Base-by-base conservation (phyloP, 2,329 filamentous ascomycete species). In the Claviceps maximensis region DNA sequence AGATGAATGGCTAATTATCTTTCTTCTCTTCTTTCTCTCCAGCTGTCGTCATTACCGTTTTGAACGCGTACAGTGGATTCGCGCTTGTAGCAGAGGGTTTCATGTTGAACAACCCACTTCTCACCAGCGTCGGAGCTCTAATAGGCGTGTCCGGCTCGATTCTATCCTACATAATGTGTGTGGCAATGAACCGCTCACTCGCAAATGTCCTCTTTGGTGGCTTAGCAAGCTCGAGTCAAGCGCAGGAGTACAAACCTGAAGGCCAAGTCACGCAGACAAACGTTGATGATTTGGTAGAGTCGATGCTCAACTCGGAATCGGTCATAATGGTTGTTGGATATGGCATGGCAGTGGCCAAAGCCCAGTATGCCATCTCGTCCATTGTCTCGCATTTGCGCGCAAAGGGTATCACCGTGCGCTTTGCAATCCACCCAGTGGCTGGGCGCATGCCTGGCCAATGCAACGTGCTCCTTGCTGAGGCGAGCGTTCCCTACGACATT, bases 361-460 rank as follows among this genome's bases (percentile, higher is more conserved):
- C 89, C 3, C 89, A 95, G 68, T 95, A 95, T 63, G 87, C 88
- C 23, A 88, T 95, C 51, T 85, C 86, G 4, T 87, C 90, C 62
- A 91, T 95, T 58, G 87, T 87, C 4, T 72, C 76, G 44, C 78
- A 83, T 66, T 73, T 95, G 17, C 82, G 87, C n/a, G 71, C 78
- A 42, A 86, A 84, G 65, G 86, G 86, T 3, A 76, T 93, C 60
- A 88, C 84, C 23, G 89, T 95, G 8, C 84, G 89, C 29, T 95
- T 95, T 63, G 89, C 88, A 7, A 93, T 95, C 59, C 89, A 95
- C 63, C 89, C 89, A 0, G 89, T 95, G 29, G 89, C 89, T 0
- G 89, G 89, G 12, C 81, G 89, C 33, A 95, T 95, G 89, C 89
- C 89, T 0, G 89, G 89, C 0, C 89, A 95, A 69, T 95, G 89